Conservation (phyloP, 768 basidiomycete species). For the Podaxis rugospora region DNA sequence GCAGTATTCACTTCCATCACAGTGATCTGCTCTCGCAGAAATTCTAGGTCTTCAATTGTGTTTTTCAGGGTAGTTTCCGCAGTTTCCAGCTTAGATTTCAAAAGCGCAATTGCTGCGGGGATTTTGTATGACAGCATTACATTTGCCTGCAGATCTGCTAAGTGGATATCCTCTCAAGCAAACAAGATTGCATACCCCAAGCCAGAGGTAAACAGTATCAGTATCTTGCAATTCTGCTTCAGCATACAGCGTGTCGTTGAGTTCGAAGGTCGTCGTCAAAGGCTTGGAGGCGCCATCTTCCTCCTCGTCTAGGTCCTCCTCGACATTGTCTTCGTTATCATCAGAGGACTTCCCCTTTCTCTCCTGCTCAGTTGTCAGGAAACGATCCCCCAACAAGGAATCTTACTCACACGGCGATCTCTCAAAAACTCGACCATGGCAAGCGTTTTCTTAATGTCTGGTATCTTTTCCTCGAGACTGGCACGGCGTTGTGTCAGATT, state of each 20-base stretch:
- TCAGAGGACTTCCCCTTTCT: constrained; percentile 42
- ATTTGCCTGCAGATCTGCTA: constrained; percentile 63
- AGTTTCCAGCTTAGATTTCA: constrained; percentile 67
- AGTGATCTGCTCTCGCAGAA: constrained; percentile 90
- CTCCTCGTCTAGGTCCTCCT: constrained; percentile 57
- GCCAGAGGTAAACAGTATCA: constrained; percentile 91
- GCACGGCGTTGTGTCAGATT: constrained; percentile 74
- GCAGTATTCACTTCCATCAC: constrained; percentile 97
- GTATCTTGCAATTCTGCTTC: constrained; percentile 86
- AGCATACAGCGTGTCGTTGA: constrained; percentile 93
- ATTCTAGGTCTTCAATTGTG: constrained; percentile 86
- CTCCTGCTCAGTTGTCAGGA: constrained; percentile 38
- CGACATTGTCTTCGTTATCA: constrained; percentile 27
- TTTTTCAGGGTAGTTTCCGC: constrained; percentile 66
- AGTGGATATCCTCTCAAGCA: background rate
- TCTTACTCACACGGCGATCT: constrained; percentile 58
- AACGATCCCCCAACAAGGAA: background rate
- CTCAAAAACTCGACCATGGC: constrained; percentile 83
- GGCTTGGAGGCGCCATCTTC: constrained; percentile 48
- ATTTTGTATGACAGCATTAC: constrained; percentile 96
- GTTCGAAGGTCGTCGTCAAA: constrained; percentile 84
- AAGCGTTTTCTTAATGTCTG: constrained; percentile 91
- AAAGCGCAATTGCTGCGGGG: constrained; percentile 66
- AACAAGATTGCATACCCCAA: constrained; percentile 65
- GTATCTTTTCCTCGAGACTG: constrained; percentile 89